Base-by-base conservation (phyloP, 768 basidiomycete species). In the Tulasnella sp. region DNA sequence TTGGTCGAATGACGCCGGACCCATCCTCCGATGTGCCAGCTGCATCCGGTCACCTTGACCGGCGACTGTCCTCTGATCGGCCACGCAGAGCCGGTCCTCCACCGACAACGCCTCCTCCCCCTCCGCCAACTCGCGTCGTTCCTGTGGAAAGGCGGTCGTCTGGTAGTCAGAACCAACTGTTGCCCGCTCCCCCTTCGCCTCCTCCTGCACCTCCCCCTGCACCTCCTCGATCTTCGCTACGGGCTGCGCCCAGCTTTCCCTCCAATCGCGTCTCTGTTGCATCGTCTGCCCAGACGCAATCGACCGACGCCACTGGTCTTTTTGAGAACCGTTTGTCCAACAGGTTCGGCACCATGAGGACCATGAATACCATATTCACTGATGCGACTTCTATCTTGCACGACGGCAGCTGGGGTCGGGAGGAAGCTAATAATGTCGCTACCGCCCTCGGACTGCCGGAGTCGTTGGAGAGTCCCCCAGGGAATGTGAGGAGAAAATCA, bases 331-430 rank as follows among this genome's bases (percentile, higher is more conserved):
- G 50, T 3, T 35, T 49, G 6, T 81, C 77, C 65, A 82, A 78
- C 41, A 35, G 60, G 66, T 89, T 80, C 67, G 84, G 81, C 39
- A 90, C 87, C 9, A 79, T 89, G 60, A 75, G 84, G 64, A 88
- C 87, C 11, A 79, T 89, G 60, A 76, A 84, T 63, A 89, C 87
- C n/a, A 73, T 82, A 59, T 86, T 81, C 31, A 90, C 88, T 29
- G 86, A 88, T 61, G 74, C 82, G 59, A 90, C 86, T 17, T 85
- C 83, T 36, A 67, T 76, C 67, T 65, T 14, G 65, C 67, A 0
- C 71, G 45, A 48, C 25, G 45, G 45, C 0, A 57, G 55, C 34
- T 57, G 55, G 55, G 55, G 55, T 48, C 41, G 55, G 17, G 55
- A 57, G 55, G 55, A 57, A 14, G 52, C 52, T 34, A 37, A 36